phyloP scores from a whole-genome alignment of 352 stramenopile species.

The Globisporangium heterothallicum region DNA sequence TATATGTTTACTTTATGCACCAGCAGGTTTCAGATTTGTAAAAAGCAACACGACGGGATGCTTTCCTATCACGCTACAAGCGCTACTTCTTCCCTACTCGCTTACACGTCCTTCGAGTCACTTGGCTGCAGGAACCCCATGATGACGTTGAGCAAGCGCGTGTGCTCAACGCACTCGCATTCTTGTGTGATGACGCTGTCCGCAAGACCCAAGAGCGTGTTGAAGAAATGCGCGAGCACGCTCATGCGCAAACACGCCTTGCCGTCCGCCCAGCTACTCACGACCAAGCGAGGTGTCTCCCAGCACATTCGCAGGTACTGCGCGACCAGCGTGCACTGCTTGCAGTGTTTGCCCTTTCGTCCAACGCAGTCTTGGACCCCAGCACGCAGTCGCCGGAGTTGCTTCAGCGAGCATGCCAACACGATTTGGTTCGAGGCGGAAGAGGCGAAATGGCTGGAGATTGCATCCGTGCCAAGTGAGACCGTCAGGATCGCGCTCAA shows the following conservation, averaged over 20 bases:
- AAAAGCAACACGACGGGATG: too few relatives aligned
- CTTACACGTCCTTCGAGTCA: background rate
- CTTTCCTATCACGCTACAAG: too few relatives aligned
- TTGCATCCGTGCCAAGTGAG: background rate
- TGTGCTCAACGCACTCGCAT: background rate
- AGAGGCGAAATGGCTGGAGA: background rate
- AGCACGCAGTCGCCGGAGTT: background rate
- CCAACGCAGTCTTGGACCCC: background rate
- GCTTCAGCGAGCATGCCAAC: background rate
- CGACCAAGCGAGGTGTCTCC: background rate
- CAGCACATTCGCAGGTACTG: background rate
- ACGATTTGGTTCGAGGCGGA: background rate
- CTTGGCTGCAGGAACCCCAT: background rate
- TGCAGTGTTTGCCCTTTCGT: background rate
- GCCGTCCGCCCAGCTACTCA: background rate
- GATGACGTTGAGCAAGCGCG: background rate
- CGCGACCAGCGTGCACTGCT: background rate
- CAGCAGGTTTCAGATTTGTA: too few relatives aligned
- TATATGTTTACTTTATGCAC: too few relatives aligned
- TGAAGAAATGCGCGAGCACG: background rate
- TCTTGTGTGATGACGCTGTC: background rate
- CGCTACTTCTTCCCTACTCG: too few relatives aligned
- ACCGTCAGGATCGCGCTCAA: slow-evolving; percentile 2
- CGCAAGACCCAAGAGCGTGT: background rate
- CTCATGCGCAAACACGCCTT: background rate